These are phyloP conservation scores for Parietaria judaica DNA, from an alignment of 306 rosid genomes.

Conservation along the genomic window DNA sequence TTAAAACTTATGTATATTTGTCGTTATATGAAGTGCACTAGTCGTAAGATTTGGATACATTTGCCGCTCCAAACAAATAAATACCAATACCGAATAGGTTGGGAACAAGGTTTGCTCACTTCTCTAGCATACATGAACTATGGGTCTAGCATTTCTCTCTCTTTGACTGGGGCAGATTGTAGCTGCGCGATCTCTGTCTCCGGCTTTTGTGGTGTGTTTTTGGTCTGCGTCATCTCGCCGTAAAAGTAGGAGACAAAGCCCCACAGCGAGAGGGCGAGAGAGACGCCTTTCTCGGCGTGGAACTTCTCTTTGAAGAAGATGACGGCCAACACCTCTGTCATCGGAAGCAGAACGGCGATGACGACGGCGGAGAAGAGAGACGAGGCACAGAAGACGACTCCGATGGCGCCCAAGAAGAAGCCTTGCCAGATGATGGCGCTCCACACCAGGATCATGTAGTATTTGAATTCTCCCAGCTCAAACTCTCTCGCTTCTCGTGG, in stretches of 20 bases:
- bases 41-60: too few relatives aligned
- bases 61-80: too few relatives aligned
- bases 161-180: neutral
- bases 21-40: too few relatives aligned
- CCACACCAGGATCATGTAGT: slow-evolving; percentile 43
- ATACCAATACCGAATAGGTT: too few relatives aligned
- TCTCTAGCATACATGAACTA: too few relatives aligned
- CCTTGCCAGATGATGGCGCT: slow-evolving; percentile 57
- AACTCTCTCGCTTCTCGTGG: slow-evolving; percentile 56
- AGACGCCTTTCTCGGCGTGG: slow-evolving; percentile 47
- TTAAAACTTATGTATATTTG: too few relatives aligned
- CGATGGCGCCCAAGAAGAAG: slow-evolving; percentile 72
- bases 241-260: slow-evolving; percentile 66
- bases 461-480: slow-evolving; percentile 44
- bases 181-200: slow-evolving; percentile 12
- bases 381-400: slow-evolving; percentile 61
- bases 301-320: slow-evolving; percentile 53
- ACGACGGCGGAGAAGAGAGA: slow-evolving; percentile 56
- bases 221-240: slow-evolving; percentile 45
- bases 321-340: slow-evolving; percentile 54
- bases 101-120: too few relatives aligned
- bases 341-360: slow-evolving; percentile 49
- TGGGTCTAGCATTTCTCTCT: too few relatives aligned
- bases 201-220: slow-evolving; percentile 5
- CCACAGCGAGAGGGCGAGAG: slow-evolving; percentile 56